phyloP scores from a whole-genome alignment of 2,329 filamentous ascomycete species.

The Fusarium chuoi region DNA sequence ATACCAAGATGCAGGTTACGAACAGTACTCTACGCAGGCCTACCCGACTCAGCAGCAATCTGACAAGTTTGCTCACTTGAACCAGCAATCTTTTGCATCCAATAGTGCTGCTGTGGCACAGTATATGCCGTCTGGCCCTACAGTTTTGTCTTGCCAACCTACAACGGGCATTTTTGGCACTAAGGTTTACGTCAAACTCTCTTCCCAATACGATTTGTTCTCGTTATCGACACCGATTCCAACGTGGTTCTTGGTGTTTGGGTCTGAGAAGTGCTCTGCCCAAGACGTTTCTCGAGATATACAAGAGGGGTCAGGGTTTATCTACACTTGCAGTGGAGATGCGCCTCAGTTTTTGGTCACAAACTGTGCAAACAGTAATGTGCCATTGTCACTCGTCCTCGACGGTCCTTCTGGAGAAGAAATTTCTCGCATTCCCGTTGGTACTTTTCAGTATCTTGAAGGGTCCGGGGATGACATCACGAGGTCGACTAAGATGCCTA shows the following conservation, averaged over 20 bases:
- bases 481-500: conserved; percentile 50
- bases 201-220: conserved; percentile 77
- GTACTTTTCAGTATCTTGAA: conserved; percentile 62
- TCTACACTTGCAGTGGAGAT: conserved; percentile 78
- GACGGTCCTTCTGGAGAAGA: conserved; percentile 64
- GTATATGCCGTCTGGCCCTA: conserved; percentile 70
- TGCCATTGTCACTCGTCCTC: conserved; percentile 65
- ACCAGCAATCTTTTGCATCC: conserved; percentile 66
- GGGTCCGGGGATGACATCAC: conserved; percentile 58
- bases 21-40: conserved; percentile 61
- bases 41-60: conserved; percentile 60
- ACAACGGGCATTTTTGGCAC: conserved; percentile 74
- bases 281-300: conserved; percentile 70
- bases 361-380: conserved; percentile 59
- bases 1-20: conserved; percentile 67
- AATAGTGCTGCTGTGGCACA: conserved; percentile 72
- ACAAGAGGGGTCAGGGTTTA: conserved; percentile 68
- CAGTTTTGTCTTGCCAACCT: conserved; percentile 77
- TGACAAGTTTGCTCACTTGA: conserved; percentile 63
- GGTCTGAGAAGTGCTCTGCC: conserved; percentile 73
- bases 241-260: conserved; percentile 77
- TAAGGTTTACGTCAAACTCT: conserved; percentile 77
- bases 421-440: conserved; percentile 60
- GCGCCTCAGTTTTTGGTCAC: conserved; percentile 71
- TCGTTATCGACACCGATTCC: conserved; percentile 64